These are phyloP conservation scores for Salmacisia buchloeana DNA, from an alignment of 1,284 basidiomycete genomes.

Conservation along the genomic window DNA sequence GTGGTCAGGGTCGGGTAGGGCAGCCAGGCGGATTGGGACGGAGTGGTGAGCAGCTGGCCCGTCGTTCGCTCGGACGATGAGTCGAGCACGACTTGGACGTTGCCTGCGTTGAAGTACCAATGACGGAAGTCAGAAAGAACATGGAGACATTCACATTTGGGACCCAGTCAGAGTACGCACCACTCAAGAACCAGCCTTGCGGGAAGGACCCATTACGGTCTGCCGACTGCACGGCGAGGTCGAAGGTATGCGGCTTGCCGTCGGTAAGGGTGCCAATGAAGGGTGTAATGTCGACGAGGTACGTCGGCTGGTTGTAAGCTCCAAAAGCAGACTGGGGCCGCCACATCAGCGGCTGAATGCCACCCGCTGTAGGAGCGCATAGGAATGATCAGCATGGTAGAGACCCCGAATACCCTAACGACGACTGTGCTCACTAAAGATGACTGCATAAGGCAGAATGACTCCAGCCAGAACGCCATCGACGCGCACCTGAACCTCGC, in stretches of 20 bases:
- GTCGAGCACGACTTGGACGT: slow-evolving; percentile 57
- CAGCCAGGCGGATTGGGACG: neutral
- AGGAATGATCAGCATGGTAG: neutral
- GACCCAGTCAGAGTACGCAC: neutral
- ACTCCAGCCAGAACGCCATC: slow-evolving; percentile 69
- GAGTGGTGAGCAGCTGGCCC: slow-evolving; percentile 14
- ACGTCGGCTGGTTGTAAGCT: slow-evolving; percentile 70
- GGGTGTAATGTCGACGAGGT: slow-evolving; percentile 71
- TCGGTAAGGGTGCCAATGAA: slow-evolving; percentile 69
- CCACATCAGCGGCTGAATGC: slow-evolving; percentile 68
- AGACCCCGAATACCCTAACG: neutral
- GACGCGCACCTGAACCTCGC: slow-evolving; percentile 70
- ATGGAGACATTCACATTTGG: no score
- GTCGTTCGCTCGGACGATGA: slow-evolving; percentile 18
- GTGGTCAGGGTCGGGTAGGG: neutral
- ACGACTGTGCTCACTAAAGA: slow-evolving; percentile 56
- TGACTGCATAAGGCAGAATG: slow-evolving; percentile 69
- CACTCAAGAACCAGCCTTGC: slow-evolving; percentile 69
- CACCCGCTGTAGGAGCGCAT: slow-evolving; percentile 55
- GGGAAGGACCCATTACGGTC: slow-evolving; percentile 64
- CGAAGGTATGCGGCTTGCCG: slow-evolving; percentile 63
- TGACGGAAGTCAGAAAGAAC: no score
- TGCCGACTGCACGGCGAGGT: slow-evolving; percentile 67
- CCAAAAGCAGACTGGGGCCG: slow-evolving; percentile 72
- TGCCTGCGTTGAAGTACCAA: no score